Conservation (phyloP, 805 yeast species). For the Kockiozyma suomiensis region DNA sequence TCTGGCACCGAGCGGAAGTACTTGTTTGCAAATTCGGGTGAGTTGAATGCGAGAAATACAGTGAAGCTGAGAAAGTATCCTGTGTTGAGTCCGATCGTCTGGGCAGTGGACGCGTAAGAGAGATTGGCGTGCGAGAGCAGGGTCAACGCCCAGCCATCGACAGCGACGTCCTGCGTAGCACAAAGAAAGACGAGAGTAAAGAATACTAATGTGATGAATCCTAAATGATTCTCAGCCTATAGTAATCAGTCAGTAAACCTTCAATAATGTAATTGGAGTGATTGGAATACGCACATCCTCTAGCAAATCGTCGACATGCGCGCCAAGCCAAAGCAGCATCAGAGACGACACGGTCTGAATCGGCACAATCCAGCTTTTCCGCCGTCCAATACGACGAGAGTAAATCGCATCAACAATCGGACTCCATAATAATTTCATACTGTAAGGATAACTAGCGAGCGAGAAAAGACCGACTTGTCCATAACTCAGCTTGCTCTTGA, state of each 20-base stretch:
- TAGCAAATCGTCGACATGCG: constrained; percentile 54
- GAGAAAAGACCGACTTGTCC: constrained; percentile 90
- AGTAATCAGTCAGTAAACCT: background rate
- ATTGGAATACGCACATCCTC: constrained; percentile 41
- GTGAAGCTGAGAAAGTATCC: constrained; percentile 94
- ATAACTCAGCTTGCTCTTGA: constrained; percentile 79
- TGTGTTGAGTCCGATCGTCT: constrained; percentile 89
- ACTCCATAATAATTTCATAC: constrained; percentile 89
- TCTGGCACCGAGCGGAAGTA: constrained; percentile 66
- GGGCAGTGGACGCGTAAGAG: constrained; percentile 95
- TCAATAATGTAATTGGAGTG: background rate
- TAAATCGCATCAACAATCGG: constrained; percentile 92
- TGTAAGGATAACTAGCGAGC: constrained; percentile 92
- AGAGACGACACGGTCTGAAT: constrained; percentile 64
- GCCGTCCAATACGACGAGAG: constrained; percentile 66
- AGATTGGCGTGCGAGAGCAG: constrained; percentile 74
- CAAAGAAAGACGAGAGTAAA: constrained; percentile 80
- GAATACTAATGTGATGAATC: constrained; percentile 66
- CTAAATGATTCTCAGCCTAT: constrained; percentile 48
- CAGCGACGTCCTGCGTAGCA: constrained; percentile 98
- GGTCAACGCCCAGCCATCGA: constrained; percentile 98
- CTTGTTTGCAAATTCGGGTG: constrained; percentile 89
- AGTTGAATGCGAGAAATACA: constrained; percentile 83
- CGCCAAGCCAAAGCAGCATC: constrained; percentile 67
- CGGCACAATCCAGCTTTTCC: constrained; percentile 94